Conservation (phyloP, 1,139 yeast species). For the Hanseniaspora gamundiae region DNA sequence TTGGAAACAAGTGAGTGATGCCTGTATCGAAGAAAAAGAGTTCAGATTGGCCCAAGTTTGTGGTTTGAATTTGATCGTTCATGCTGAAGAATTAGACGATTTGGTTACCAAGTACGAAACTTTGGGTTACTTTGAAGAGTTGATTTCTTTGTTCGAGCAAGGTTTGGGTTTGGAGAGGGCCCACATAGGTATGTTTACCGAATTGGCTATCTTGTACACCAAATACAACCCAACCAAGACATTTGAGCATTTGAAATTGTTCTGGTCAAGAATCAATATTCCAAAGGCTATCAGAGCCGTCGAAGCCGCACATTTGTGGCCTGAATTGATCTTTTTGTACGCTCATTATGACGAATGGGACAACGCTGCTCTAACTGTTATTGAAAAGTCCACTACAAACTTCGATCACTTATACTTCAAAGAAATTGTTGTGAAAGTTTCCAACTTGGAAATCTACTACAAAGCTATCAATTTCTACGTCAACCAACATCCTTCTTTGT, state of each 20-base stretch:
- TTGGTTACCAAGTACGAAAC: slow-evolving; percentile 78
- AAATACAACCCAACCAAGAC: slow-evolving; percentile 86
- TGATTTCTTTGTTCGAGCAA: slow-evolving; percentile 84
- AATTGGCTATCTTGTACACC: slow-evolving; percentile 79
- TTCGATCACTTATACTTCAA: slow-evolving; percentile 91
- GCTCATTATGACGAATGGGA: slow-evolving; percentile 99
- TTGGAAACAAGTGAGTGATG: slow-evolving; percentile 96
- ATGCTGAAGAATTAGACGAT: slow-evolving; percentile 93
- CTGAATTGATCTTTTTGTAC: slow-evolving; percentile 88
- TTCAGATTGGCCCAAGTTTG: slow-evolving; percentile 96
- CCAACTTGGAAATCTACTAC: slow-evolving; percentile 93
- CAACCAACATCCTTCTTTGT: slow-evolving; percentile 80
- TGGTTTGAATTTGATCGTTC: slow-evolving; percentile 92
- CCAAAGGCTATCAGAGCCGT: slow-evolving; percentile 94
- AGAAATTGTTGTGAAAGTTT: slow-evolving; percentile 88
- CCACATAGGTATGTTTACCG: slow-evolving; percentile 99
- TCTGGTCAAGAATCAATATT: slow-evolving; percentile 97
- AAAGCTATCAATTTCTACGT: slow-evolving; percentile 92
- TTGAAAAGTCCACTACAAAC: slow-evolving; percentile 85
- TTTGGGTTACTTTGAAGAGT: slow-evolving; percentile 85
- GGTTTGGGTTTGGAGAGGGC: slow-evolving; percentile 97
- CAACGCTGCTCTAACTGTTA: slow-evolving; percentile 96
- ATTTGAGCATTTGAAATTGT: slow-evolving; percentile 91
- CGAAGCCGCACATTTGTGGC: slow-evolving; percentile 91
- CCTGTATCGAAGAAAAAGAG: slow-evolving; percentile 90